A percentile compares a stretch with the other conserved stretches of the same genome.
Evolutionary conservation across 2,329 filamentous ascomycete genomes (phyloP).

Genomic region (Colletotrichum sp.): DNA sequence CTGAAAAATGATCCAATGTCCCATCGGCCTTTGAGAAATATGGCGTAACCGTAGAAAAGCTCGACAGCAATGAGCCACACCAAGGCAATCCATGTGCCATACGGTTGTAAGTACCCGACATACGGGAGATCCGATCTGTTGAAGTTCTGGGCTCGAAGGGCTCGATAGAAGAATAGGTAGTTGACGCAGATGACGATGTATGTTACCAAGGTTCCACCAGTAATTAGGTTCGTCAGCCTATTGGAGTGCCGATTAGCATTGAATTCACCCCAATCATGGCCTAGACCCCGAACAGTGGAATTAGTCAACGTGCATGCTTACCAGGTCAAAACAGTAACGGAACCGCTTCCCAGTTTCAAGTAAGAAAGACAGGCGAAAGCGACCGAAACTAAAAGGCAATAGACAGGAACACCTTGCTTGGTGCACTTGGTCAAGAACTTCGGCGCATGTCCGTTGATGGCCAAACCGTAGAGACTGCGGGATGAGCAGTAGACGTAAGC

Average conservation of each 20-base stretch:
- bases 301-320: neutral
- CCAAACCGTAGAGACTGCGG: slow-evolving; percentile 60
- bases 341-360: slow-evolving; percentile 33
- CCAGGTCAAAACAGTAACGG: slow-evolving; percentile 72
- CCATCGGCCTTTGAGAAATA: slow-evolving; percentile 54
- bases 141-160: slow-evolving; percentile 59
- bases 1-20: slow-evolving; percentile 65
- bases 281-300: neutral
- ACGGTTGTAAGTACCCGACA: slow-evolving; percentile 70
- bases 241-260: neutral
- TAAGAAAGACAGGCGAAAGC: neutral
- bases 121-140: slow-evolving; percentile 62
- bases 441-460: slow-evolving; percentile 60
- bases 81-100: slow-evolving; percentile 61
- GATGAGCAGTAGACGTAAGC: slow-evolving; percentile 62
- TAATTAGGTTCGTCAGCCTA: slow-evolving; percentile 64
- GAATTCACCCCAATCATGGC: neutral
- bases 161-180: slow-evolving; percentile 67
- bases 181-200: slow-evolving; percentile 43
- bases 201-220: slow-evolving; percentile 40
- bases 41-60: slow-evolving; percentile 64
- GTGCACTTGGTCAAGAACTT: slow-evolving; percentile 29
- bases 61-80: slow-evolving; percentile 66
- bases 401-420: slow-evolving; percentile 33
- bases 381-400: slow-evolving; percentile 2